phyloP scores from a whole-genome alignment of 352 stramenopile species.

The Globisporangium radiosum region DNA sequence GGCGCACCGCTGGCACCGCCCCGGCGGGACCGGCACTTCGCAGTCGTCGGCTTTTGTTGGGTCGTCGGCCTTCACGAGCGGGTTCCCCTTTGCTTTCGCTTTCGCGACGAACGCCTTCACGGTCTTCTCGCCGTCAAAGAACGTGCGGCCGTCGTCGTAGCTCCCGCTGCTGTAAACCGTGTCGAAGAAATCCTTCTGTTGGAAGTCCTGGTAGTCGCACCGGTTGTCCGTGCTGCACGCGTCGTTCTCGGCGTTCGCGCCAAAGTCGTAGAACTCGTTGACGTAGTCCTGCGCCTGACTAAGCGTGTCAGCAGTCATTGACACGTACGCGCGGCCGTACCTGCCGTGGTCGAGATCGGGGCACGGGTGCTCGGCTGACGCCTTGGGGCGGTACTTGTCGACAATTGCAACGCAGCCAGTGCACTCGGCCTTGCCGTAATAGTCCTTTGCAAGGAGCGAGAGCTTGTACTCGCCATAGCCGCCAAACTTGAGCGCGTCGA shows the following conservation, averaged over 20 bases:
- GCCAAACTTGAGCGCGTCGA: slow-evolving; percentile 36
- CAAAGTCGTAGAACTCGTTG: slow-evolving; percentile 33
- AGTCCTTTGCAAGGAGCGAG: slow-evolving; percentile 44
- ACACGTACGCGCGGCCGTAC: slow-evolving; percentile 5
- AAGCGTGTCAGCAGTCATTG: slow-evolving; percentile 31
- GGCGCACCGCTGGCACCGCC: slow-evolving; percentile 41
- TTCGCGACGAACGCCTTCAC: slow-evolving; percentile 20
- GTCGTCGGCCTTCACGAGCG: slow-evolving; percentile 14
- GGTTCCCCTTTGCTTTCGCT: slow-evolving; percentile 23
- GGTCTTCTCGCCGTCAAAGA: slow-evolving; percentile 24
- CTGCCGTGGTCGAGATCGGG: slow-evolving; percentile 32
- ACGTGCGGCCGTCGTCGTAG: slow-evolving; percentile 17
- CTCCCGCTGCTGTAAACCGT: slow-evolving; percentile 12
- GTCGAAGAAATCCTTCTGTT: slow-evolving; percentile 36
- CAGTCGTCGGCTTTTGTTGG: slow-evolving; percentile 19
- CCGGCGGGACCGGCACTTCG: slow-evolving; percentile 19
- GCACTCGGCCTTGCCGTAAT: slow-evolving; percentile 30
- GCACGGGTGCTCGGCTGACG: slow-evolving; percentile 21
- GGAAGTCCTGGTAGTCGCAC: slow-evolving; percentile 38
- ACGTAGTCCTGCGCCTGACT: slow-evolving; percentile 17
- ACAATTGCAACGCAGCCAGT: slow-evolving; percentile 46
- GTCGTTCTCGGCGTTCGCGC: slow-evolving; percentile 38
- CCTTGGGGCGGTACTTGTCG: slow-evolving; percentile 40
- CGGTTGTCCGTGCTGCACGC: slow-evolving; percentile 34
- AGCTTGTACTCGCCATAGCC: slow-evolving; percentile 53